phyloP scores from a whole-genome alignment of 139 green algal genomes.

The Tetradesmus lagerheimii region DNA sequence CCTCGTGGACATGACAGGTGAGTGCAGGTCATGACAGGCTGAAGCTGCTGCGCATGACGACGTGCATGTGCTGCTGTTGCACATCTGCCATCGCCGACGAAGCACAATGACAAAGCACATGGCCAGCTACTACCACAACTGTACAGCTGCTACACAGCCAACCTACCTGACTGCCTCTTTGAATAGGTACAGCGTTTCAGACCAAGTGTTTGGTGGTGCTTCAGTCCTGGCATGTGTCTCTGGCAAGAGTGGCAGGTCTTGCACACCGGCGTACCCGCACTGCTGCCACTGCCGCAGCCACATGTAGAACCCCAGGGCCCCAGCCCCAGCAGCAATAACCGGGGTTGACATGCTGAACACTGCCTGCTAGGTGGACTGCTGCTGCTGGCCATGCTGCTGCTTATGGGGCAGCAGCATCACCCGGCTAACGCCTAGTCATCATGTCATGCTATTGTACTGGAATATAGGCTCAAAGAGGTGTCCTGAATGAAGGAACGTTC shows the following conservation, averaged over 20 bases:
- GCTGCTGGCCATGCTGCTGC: background rate
- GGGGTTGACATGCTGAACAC: conserved; percentile 44
- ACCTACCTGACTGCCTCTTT: conserved; percentile 78
- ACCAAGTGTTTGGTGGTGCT: conserved; percentile 73
- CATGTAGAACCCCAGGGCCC: conserved; percentile 52
- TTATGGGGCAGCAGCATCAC: background rate
- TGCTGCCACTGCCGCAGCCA: conserved; percentile 49
- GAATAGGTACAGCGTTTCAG: conserved; percentile 82
- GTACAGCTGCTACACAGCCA: too few species aligned
- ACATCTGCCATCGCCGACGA: too few species aligned
- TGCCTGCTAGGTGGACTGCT: background rate
- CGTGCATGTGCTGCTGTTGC: background rate
- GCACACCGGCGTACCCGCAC: conserved; percentile 18
- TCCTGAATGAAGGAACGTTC: background rate
- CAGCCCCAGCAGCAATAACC: conserved; percentile 48
- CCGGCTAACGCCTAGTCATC: background rate
- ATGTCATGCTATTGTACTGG: background rate
- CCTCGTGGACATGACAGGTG: background rate
- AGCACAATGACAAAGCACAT: background rate
- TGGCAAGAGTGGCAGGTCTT: conserved; percentile 4
- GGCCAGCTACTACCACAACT: too few species aligned
- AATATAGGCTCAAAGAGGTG: background rate
- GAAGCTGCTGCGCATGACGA: background rate
- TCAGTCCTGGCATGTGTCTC: conserved; percentile 54
- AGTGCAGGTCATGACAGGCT: background rate